Evolutionary conservation across 768 basidiomycete species (phyloP).

Genomic region (Tricholoma sp.): DNA sequence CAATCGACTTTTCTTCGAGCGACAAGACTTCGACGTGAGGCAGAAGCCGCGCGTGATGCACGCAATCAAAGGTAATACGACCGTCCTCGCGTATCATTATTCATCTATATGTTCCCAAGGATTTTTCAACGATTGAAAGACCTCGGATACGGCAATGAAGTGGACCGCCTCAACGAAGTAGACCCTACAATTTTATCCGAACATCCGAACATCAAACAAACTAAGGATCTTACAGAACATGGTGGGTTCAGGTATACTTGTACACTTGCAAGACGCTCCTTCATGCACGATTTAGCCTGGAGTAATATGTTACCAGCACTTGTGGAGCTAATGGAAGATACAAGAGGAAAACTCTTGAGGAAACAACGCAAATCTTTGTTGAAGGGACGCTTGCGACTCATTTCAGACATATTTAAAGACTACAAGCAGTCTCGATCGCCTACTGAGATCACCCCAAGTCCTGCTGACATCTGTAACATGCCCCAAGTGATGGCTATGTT

Average conservation of each 20-base stretch:
- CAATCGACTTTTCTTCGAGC: neutral
- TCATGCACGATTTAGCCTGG: conserved; percentile 11
- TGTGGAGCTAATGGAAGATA: conserved; percentile 12
- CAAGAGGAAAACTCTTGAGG: conserved; percentile 12
- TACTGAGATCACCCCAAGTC: conserved; percentile 16
- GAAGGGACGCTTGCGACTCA: conserved; percentile 14
- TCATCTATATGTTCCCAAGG: conserved; percentile 3
- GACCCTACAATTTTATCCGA: conserved; percentile 9
- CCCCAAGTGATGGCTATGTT: conserved; percentile 19
- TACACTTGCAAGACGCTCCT: neutral
- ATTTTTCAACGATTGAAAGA: conserved; percentile 14
- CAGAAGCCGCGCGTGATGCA: conserved; percentile 9
- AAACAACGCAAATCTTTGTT: conserved; percentile 15
- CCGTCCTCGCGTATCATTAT: neutral
- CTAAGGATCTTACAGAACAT: conserved; percentile 13
- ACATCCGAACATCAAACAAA: conserved; percentile 12
- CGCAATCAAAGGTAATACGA: conserved; percentile 9
- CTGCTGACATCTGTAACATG: conserved; percentile 18
- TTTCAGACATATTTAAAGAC: conserved; percentile 14
- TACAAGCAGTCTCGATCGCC: conserved; percentile 13
- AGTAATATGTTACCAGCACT: conserved; percentile 13
- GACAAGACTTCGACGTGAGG: neutral
- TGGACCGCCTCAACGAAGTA: conserved; percentile 12
- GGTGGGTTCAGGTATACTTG: conserved; percentile 6
- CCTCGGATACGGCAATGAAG: conserved; percentile 18